These are phyloP conservation scores for Dryadomyces quercus-mongolicae DNA, from an alignment of 2,329 filamentous ascomycete genomes.

Conservation along the genomic window DNA sequence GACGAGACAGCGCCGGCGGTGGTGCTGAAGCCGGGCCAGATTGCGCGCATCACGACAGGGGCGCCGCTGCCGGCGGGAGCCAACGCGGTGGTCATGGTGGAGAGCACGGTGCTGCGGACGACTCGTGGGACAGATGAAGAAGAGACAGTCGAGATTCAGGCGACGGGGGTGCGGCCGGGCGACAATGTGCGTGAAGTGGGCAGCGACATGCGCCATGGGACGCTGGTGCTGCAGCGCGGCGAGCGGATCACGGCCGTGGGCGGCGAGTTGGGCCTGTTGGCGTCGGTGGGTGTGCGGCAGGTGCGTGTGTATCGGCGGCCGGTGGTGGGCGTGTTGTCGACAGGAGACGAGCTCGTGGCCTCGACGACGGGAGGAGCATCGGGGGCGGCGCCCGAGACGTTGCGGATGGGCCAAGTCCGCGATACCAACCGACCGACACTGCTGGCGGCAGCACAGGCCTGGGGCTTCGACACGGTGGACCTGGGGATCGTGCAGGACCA, in stretches of 20 bases:
- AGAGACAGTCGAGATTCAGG: slow-evolving; percentile 82
- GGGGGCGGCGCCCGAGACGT: slow-evolving; percentile 15
- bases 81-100: slow-evolving; percentile 91
- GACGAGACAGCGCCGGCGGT: slow-evolving; percentile 21
- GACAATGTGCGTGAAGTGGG: slow-evolving; percentile 90
- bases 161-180: slow-evolving; percentile 57
- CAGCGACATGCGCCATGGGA: slow-evolving; percentile 65
- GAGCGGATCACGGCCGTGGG: slow-evolving; percentile 77
- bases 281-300: slow-evolving; percentile 64
- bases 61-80: slow-evolving; percentile 81
- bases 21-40: slow-evolving; percentile 54
- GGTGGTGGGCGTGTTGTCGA: slow-evolving; percentile 76
- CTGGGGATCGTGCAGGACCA: slow-evolving; percentile 74
- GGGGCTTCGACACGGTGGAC: slow-evolving; percentile 70
- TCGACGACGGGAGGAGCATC: slow-evolving; percentile 30
- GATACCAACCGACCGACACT: slow-evolving; percentile 89
- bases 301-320: slow-evolving; percentile 67
- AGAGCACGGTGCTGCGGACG: slow-evolving; percentile 70
- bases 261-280: slow-evolving; percentile 82
- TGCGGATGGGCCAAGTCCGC: slow-evolving; percentile 73
- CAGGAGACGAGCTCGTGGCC: slow-evolving; percentile 88
- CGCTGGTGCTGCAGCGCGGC: slow-evolving; percentile 61
- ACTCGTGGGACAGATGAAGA: slow-evolving; percentile 73
- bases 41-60: slow-evolving; percentile 88
- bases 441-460: slow-evolving; percentile 60